Evolutionary conservation across 2,329 filamentous ascomycete species (phyloP).

Genomic region (Fusarium pseudocircinatum): DNA sequence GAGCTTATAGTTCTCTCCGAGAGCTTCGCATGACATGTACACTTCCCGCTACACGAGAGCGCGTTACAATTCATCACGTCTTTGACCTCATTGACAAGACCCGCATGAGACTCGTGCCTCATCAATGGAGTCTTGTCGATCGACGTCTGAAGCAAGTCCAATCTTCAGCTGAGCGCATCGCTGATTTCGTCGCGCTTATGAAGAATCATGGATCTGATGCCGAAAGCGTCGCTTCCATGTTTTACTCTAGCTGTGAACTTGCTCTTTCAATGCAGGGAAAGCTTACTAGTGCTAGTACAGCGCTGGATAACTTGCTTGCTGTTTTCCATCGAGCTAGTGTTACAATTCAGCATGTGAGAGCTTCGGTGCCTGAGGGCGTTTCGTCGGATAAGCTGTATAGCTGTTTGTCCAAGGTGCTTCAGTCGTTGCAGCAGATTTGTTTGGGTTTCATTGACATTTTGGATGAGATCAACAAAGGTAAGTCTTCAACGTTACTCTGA

Average conservation of each 20-base stretch:
- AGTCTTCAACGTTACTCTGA: rapidly evolving
- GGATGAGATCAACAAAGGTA: neutral
- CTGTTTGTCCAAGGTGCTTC: neutral
- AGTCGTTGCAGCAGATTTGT: neutral
- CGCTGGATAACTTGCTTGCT: neutral
- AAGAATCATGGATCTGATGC: neutral
- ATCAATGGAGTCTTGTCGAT: neutral
- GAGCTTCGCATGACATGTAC: neutral
- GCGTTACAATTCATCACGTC: neutral
- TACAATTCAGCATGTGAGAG: neutral
- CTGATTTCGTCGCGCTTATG: neutral
- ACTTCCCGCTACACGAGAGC: neutral
- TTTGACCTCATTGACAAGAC: neutral
- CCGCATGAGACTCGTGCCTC: neutral
- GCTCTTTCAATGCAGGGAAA: neutral
- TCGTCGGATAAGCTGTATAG: neutral
- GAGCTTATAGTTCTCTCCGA: neutral
- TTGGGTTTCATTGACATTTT: neutral
- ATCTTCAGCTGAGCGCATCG: neutral
- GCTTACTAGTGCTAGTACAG: neutral
- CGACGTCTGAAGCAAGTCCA: neutral
- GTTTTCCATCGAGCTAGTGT: neutral
- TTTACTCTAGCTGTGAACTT: neutral
- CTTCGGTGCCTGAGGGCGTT: neutral
- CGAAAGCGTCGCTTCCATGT: neutral